Evolutionary conservation across 1,139 yeast genomes (phyloP), one percentile per base, ranked within the genome.

Genomic region (Pichia sp.): DNA sequence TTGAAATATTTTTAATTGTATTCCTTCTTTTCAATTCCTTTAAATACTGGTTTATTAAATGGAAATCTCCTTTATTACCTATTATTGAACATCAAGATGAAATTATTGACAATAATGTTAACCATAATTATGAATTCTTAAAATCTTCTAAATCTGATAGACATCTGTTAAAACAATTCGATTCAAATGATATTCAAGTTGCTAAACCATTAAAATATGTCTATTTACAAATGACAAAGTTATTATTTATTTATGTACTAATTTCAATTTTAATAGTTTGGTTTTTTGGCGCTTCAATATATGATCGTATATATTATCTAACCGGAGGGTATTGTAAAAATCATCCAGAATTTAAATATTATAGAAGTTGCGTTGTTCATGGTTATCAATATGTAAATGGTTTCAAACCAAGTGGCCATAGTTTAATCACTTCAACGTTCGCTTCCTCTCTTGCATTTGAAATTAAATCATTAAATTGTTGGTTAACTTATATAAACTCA

Each of bases 371-470:
- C 24, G 49, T 44, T 12, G 20, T 28, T 39, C 41, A 48, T 49
- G 59, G 48, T 1, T 47, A 41, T 32, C 47, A 47, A 26, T 81
- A 86, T 83, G 59, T 58, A 6, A 73, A 76, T 34, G 83, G 82
- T 4, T 77, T 78, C 51, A 87, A 81, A 57, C 61, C 74, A 1
- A 79, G 86, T 27, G 87, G 89, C 0, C 89, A 82, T 58, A 74
- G 72, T 48, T 75, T 76, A 53, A 69, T 80, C 39, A 53, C 80
- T 3, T 61, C 71, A 2, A 72, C 78, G n/a, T 63, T 74, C 37
- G 70, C 79, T 45, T 54, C 75, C 48, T 60, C 76, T 7, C 47
- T 43, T 22, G 74, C 3, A 62, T 74, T 66, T 56, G 64, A 37
- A 76, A 70, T 46, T 43, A 69, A 36, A 39, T 46, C 33, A 41